Conservation (phyloP, 1,284 basidiomycete species). For the Hortiboletus rubellus region DNA sequence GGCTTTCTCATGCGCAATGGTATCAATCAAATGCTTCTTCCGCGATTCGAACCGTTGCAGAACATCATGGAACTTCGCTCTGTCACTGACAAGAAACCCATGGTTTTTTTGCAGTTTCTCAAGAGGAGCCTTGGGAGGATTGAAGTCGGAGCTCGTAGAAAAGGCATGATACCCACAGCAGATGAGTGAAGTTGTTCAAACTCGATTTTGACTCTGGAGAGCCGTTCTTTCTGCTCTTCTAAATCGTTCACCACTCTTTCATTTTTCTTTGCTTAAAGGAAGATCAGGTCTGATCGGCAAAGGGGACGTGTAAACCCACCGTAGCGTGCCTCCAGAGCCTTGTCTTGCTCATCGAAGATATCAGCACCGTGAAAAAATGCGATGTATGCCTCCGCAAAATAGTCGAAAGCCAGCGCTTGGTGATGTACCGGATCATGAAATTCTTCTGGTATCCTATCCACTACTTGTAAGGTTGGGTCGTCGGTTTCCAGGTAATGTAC, state of each 20-base stretch:
- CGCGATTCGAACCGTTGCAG: constrained; percentile 62
- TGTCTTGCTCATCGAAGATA: constrained; percentile 69
- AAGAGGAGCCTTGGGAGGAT: constrained; percentile 57
- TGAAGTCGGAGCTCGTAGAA: constrained; percentile 3
- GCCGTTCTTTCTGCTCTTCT: constrained; percentile 51
- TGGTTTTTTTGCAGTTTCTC: constrained; percentile 60
- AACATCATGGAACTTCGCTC: constrained; percentile 69
- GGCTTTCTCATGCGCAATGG: constrained; percentile 61
- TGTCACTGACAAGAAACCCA: constrained; percentile 57
- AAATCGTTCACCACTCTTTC: constrained; percentile 60
- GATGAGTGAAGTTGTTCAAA: constrained; percentile 59
- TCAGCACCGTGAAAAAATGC: constrained; percentile 73
- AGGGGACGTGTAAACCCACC: constrained; percentile 44
- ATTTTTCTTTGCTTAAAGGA: constrained; percentile 59
- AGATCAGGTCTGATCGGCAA: constrained; percentile 10
- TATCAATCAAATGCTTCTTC: constrained; percentile 61
- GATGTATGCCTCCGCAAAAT: constrained; percentile 67
- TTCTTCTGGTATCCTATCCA: constrained; percentile 60
- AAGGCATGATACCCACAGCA: constrained; percentile 42
- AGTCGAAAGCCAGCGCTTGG: constrained; percentile 74
- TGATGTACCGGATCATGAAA: constrained; percentile 75
- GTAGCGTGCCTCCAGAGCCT: constrained; percentile 71
- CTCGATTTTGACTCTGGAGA: constrained; percentile 51
- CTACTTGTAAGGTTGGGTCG: constrained; percentile 65
- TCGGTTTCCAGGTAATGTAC: constrained; percentile 57